Base-by-base conservation (phyloP, 2,329 filamentous ascomycete genomes). In the Cladorrhinum sp. region DNA sequence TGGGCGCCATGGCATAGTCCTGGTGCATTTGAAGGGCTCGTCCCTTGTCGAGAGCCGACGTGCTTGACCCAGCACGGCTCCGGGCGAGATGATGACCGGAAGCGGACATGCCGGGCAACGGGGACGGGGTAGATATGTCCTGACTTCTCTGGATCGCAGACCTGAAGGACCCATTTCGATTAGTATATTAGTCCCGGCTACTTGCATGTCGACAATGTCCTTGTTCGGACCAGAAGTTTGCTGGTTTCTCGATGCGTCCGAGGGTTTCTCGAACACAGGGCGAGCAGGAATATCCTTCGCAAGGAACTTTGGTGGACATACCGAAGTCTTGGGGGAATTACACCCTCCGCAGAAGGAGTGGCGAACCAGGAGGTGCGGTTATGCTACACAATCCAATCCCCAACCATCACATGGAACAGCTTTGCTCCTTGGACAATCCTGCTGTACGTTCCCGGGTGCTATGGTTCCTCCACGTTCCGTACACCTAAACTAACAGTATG, bases 11-110 rank as follows among this genome's bases (percentile, higher is more conserved):
- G 60, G 78, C 76, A 69, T 82, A 81, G 69, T 86, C 81, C 72
- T 79, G 78, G 68, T 18, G 41, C 16, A 79, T 72, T 70, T 79
- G 76, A 27, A 74, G 70, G 60, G 74, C 69, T 62, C 75, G 76
- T 57, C 77, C 78, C 66, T 79, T 82, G 54, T 65, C 62, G 32
- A 64, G 59, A 68, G 79, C 81, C 45, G 84, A 85, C 68, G 82
- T 83, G 72, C 82, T 81, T 59, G 85, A 84, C 64, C 80, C 75
- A 68, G 84, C 83, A 73, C 82, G 83, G 73, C 84, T 83, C 76
- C 82, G 83, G 69, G 82, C 79, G 68, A 80, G 74, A 63, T 81
- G 78, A 64, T 80, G 78, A 66, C 76, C 78, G 55, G 80, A 76
- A 64, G 76, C 77, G 71, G 85, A 85, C 85, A 87, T 89, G 75